These are phyloP conservation scores for Metschnikowia hibisci DNA, from an alignment of 805 yeast genomes.

Conservation along the genomic window DNA sequence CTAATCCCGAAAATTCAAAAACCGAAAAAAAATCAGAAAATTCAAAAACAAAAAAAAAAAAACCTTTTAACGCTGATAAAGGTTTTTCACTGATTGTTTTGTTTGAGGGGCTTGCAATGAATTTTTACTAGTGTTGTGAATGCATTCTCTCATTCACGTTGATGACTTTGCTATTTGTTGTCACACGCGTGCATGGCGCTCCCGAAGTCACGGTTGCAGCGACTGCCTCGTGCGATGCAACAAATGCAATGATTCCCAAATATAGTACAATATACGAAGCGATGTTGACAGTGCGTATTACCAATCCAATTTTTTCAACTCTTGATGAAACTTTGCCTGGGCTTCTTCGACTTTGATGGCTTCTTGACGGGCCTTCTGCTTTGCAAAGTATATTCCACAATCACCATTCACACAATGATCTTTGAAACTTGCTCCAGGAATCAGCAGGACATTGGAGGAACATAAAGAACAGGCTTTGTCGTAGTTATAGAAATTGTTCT, in stretches of 20 bases:
- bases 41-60: slow-evolving; percentile 6
- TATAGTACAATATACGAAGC: neutral
- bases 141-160: too few relatives aligned
- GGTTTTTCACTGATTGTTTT: slow-evolving; percentile 6
- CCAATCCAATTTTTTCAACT: neutral
- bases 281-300: neutral
- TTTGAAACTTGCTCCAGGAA: slow-evolving; percentile 10
- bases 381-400: slow-evolving; percentile 58
- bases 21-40: slow-evolving; percentile 13
- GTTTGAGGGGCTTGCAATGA: neutral
- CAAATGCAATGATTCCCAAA: neutral
- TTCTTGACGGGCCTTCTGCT: slow-evolving; percentile 36
- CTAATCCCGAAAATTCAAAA: slow-evolving; percentile 4
- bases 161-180: too few relatives aligned
- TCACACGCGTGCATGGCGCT: slow-evolving; percentile 1
- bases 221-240: slow-evolving; percentile 7
- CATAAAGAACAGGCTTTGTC: slow-evolving; percentile 22
- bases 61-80: slow-evolving; percentile 7
- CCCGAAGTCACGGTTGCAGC: slow-evolving; percentile 10
- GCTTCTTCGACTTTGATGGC: neutral
- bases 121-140: too few relatives aligned
- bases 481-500: slow-evolving; percentile 11
- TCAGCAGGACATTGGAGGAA: slow-evolving; percentile 17
- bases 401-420: slow-evolving; percentile 55
- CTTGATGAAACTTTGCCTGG: neutral